A percentile compares a stretch with the other conserved stretches of the same genome.
Evolutionary conservation across 73 alveolate genomes (phyloP).

Genomic region (Durusdinium trenchii): DNA sequence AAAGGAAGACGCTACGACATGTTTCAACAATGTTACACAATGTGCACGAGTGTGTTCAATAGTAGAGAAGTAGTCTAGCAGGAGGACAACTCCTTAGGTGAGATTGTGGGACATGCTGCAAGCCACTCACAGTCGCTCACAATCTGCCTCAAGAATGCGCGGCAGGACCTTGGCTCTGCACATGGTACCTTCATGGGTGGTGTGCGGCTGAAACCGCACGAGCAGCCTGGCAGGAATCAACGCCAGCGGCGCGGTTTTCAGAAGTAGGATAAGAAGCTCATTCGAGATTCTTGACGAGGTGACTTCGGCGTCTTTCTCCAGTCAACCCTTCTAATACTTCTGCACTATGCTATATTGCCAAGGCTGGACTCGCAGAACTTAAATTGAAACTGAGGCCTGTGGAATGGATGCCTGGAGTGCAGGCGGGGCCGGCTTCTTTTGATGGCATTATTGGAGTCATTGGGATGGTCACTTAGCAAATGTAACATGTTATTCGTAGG

Average conservation of each 20-base stretch:
- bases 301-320: neutral
- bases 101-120: too few relatives aligned
- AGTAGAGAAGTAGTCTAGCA: too few relatives aligned
- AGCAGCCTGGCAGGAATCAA: neutral
- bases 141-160: too few relatives aligned
- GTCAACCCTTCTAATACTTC: neutral
- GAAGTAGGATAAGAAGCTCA: neutral
- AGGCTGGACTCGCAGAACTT: neutral
- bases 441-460: neutral
- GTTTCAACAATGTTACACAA: too few relatives aligned
- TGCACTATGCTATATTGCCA: neutral
- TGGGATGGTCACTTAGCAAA: neutral
- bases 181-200: conserved; percentile 78
- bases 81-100: too few relatives aligned
- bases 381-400: neutral
- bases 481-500: too few relatives aligned
- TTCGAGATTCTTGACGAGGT: neutral
- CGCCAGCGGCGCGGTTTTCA: neutral
- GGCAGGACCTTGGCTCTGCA: conserved; percentile 72
- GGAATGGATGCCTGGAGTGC: conserved; percentile 49
- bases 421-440: neutral
- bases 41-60: too few relatives aligned
- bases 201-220: conserved; percentile 63
- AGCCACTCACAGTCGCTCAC: too few relatives aligned
- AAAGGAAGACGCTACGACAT: too few relatives aligned